Percentiles rank a stretch among this genome's conserved stretches.
These are phyloP conservation scores for Obelidium mucronatum DNA, from an alignment of 192 early-diverging fungal species.

Conservation along the genomic window DNA sequence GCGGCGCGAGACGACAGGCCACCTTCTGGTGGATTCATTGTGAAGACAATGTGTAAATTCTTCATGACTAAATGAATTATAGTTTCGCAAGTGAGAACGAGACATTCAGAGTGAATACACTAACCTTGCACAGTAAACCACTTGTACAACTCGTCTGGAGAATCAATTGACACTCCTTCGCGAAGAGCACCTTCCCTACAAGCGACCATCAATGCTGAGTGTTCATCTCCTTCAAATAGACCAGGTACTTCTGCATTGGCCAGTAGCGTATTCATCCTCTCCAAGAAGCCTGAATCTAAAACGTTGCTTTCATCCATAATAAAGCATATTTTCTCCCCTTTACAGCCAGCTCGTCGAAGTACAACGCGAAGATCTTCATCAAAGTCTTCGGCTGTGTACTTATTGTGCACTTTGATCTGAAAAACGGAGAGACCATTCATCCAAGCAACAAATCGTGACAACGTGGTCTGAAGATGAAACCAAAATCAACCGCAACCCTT, in stretches of 20 bases:
- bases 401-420: slow-evolving; percentile 98
- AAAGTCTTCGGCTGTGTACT: slow-evolving; percentile 96
- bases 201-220: slow-evolving; percentile 88
- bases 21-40: slow-evolving; percentile 98
- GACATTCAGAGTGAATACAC: too few relatives aligned
- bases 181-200: slow-evolving; percentile 94
- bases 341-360: slow-evolving; percentile 89
- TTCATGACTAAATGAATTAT: too few relatives aligned
- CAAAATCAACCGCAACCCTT: neutral
- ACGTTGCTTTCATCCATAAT: slow-evolving; percentile 99
- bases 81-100: too few relatives aligned
- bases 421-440: slow-evolving; percentile 97
- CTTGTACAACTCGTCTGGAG: slow-evolving; percentile 93
- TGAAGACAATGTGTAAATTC: slow-evolving; percentile 99
- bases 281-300: slow-evolving; percentile 96
- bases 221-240: slow-evolving; percentile 98
- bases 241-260: slow-evolving; percentile 99
- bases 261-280: slow-evolving; percentile 99
- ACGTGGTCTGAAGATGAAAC: slow-evolving; percentile 68
- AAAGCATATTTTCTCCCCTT: slow-evolving; percentile 98
- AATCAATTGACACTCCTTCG: slow-evolving; percentile 94
- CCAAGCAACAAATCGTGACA: slow-evolving; percentile 99
- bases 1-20: slow-evolving; percentile 92
- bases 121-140: slow-evolving; percentile 98
- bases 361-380: slow-evolving; percentile 96